Conservation (phyloP, 1,284 basidiomycete genomes). For the Fomitiporia mediterranea region DNA sequence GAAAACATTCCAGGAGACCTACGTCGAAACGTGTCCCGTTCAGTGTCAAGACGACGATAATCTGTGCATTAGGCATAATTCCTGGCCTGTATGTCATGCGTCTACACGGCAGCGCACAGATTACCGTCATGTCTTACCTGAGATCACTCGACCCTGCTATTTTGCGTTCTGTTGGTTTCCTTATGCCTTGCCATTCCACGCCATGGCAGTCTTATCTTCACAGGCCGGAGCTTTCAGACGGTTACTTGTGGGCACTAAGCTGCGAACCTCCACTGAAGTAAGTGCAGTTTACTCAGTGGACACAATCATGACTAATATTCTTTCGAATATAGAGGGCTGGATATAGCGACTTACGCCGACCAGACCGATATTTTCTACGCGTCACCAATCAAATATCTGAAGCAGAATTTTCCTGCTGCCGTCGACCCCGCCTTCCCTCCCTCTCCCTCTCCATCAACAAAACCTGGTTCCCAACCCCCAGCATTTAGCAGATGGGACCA, state of each 20-base stretch:
- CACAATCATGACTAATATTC: background rate
- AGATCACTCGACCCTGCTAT: slow-evolving; percentile 45
- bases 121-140: slow-evolving; percentile 65
- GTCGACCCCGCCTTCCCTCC: slow-evolving; percentile 66
- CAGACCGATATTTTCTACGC: slow-evolving; percentile 84
- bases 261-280: slow-evolving; percentile 89
- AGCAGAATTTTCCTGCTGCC: slow-evolving; percentile 53
- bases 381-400: slow-evolving; percentile 66
- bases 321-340: slow-evolving; percentile 39
- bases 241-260: slow-evolving; percentile 74
- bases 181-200: slow-evolving; percentile 99
- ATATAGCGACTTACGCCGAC: slow-evolving; percentile 60
- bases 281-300: slow-evolving; percentile 25
- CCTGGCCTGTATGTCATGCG: slow-evolving; percentile 63
- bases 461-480: slow-evolving; percentile 39
- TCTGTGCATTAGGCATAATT: slow-evolving; percentile 51
- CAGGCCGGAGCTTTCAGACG: slow-evolving; percentile 49
- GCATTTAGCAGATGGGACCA: slow-evolving; percentile 47
- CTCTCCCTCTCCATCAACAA: slow-evolving; percentile 53
- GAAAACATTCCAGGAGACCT: background rate
- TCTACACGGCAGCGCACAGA: slow-evolving; percentile 76
- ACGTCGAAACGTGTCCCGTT: background rate
- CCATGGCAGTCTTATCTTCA: slow-evolving; percentile 93
- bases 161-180: slow-evolving; percentile 67
- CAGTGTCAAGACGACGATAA: slow-evolving; percentile 3